Evolutionary conservation across 805 yeast genomes (phyloP), one percentile per base, ranked within the genome.

Genomic region (Pichia cabralensis): DNA sequence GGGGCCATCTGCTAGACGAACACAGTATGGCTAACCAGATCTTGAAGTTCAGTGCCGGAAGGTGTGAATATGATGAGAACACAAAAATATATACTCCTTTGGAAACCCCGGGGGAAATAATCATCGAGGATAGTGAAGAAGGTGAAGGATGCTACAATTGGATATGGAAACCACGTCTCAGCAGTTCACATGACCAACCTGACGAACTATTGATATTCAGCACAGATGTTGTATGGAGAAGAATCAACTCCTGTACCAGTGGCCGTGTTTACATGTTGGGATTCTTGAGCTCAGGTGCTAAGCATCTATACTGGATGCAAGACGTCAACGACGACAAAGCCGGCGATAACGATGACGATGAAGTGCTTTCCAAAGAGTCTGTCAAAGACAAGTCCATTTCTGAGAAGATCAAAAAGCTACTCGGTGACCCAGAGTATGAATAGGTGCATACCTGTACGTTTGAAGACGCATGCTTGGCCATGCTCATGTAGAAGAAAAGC

Each of bases 181-280:
- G 56, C 28, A 55, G 63, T 5, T 62, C 65, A 6, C 55, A 62
- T 14, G 74, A 68, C 37, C 64, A 63, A n/a, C n/a, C n/a, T 29
- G 80, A 75, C 35, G 86, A 78, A 43, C 64, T 82, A 39, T 62
- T 83, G 44, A 71, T 84, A 28, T 76, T 84, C 45, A 92, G 94
- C 0, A 94, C 94, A 2, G 95, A 85, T 49, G 89, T 81, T 34
- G 72, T 78, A 28, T 82, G 86, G 75, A 70, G 71, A 42, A 81
- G 72, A 35, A 73, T 82, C 28, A 56, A 65, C 33, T 72, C 82
- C 20, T 80, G 94, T 55, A 69, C 60, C 28, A 71, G 85, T 0
- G 95, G 95, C 12, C 65, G 95, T 41, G 86, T 85, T 12, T 77
- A 48, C 38, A 52, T 52, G 52, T 44, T 59, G 42, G 56, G 57